Conservation (phyloP, 805 yeast genomes). For the Kluyveromyces lactis region DNA sequence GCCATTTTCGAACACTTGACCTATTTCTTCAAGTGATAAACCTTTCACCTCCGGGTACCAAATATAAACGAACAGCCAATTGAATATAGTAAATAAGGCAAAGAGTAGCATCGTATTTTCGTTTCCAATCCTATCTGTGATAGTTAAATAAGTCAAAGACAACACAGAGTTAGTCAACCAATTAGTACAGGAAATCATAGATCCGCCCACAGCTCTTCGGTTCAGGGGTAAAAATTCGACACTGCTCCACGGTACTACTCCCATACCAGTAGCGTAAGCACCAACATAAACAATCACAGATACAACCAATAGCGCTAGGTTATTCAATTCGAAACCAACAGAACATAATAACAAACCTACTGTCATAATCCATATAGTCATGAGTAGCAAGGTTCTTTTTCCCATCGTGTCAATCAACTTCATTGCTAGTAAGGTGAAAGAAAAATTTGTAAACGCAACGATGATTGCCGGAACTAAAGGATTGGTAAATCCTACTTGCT, state of each 20-base stretch:
- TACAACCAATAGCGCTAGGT: slow-evolving; percentile 18
- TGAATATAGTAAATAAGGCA: slow-evolving; percentile 25
- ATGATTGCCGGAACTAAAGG: slow-evolving; percentile 50
- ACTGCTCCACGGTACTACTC: slow-evolving; percentile 38
- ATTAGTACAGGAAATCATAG: slow-evolving; percentile 35
- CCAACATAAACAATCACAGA: slow-evolving; percentile 33
- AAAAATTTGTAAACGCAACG: slow-evolving; percentile 47
- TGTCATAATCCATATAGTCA: slow-evolving; percentile 34
- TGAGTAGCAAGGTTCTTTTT: slow-evolving; percentile 35
- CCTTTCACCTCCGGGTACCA: slow-evolving; percentile 41
- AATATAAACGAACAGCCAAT: slow-evolving; percentile 33
- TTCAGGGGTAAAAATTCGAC: slow-evolving; percentile 38
- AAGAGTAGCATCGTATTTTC: slow-evolving; percentile 30
- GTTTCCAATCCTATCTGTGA: slow-evolving; percentile 25
- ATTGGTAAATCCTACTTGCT: slow-evolving; percentile 41
- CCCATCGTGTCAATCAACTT: slow-evolving; percentile 44
- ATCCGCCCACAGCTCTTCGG: slow-evolving; percentile 35
- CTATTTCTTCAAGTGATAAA: slow-evolving; percentile 35
- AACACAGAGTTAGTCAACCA: slow-evolving; percentile 35
- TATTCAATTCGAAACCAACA: slow-evolving; percentile 20
- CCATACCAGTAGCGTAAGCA: slow-evolving; percentile 36
- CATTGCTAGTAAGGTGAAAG: slow-evolving; percentile 47
- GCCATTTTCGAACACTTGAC: slow-evolving; percentile 33
- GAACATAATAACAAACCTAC: slow-evolving; percentile 29
- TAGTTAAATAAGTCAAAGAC: slow-evolving; percentile 30